Percentiles rank a stretch among this genome's conserved stretches.
phyloP scores from a whole-genome alignment of 352 stramenopile genomes.

The Globisporangium rhizosaccharum region DNA sequence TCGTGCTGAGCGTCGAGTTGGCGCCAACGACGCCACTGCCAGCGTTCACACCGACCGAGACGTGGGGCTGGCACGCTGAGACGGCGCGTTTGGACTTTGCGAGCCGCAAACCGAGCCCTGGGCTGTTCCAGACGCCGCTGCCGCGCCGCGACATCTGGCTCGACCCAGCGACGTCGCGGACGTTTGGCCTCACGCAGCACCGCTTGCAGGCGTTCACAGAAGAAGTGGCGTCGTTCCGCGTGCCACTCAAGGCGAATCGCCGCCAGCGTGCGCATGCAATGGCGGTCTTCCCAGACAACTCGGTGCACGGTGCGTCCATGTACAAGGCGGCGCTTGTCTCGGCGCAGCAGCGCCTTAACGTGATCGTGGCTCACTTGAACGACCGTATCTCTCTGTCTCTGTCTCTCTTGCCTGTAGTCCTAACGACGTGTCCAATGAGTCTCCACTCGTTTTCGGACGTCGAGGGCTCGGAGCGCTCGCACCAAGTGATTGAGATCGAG shows the following conservation, averaged over 20 bases:
- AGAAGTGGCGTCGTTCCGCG: conserved; percentile 56
- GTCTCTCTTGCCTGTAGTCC: conserved; percentile 20
- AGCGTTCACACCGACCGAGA: conserved; percentile 24
- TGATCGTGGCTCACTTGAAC: background rate
- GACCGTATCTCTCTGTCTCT: background rate
- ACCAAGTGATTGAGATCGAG: conserved; percentile 57
- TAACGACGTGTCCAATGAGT: conserved; percentile 47
- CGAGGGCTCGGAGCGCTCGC: conserved; percentile 30
- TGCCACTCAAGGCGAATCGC: conserved; percentile 49
- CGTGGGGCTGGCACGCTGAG: conserved; percentile 20
- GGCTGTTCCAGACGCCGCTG: conserved; percentile 28
- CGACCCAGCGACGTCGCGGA: conserved; percentile 50
- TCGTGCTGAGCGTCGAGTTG: conserved; percentile 36
- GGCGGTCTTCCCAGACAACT: conserved; percentile 48
- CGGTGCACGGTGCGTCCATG: conserved; percentile 42
- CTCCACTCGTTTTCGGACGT: conserved; percentile 57
- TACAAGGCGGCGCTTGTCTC: background rate
- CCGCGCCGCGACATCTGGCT: conserved; percentile 52
- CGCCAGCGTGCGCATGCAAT: conserved; percentile 54
- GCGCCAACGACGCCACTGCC: conserved; percentile 36
- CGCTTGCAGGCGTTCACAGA: conserved; percentile 57
- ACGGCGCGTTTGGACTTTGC: conserved; percentile 13
- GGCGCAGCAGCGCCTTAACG: background rate
- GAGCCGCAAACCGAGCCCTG: conserved; percentile 1
- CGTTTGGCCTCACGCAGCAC: conserved; percentile 50